Evolutionary conservation across 371 early-diverging fungal genomes (phyloP).

Genomic region (Coemansia sp.): DNA sequence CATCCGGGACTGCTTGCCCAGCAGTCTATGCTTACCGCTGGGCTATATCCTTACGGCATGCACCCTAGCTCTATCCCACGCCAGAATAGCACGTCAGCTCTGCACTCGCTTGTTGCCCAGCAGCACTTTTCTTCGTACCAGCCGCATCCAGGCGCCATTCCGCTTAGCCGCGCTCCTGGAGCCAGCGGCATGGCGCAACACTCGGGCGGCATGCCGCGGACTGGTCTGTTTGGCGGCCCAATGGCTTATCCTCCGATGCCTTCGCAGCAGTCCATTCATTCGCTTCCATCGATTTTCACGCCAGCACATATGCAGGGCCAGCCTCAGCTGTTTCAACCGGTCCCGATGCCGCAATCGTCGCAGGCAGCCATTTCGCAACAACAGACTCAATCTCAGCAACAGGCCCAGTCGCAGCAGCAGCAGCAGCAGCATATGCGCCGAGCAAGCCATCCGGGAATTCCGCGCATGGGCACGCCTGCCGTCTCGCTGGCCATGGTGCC

Average conservation of each 20-base stretch:
- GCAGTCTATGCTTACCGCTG: slow-evolving; percentile 3
- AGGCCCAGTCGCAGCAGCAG: background rate
- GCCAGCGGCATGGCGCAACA: slow-evolving; percentile 8
- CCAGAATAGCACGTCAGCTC: slow-evolving; percentile 22
- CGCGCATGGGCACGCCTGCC: slow-evolving; percentile 11
- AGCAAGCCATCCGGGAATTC: slow-evolving; percentile 31
- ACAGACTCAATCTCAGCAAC: slow-evolving; percentile 7
- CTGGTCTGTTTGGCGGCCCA: background rate
- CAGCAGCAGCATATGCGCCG: slow-evolving; percentile 29
- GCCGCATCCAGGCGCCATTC: background rate
- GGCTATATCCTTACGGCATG: slow-evolving; percentile 10
- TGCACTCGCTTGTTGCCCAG: slow-evolving; percentile 2
- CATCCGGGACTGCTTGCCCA: background rate
- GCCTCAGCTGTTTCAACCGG: slow-evolving; percentile 8
- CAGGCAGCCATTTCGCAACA: background rate
- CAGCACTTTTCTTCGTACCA: slow-evolving; percentile 12
- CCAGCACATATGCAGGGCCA: slow-evolving; percentile 8
- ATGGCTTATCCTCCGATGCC: background rate
- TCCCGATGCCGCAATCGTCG: slow-evolving; percentile 7
- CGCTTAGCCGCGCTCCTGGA: background rate
- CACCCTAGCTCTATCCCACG: slow-evolving; percentile 5
- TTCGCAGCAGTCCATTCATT: slow-evolving; percentile 15
- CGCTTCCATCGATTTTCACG: slow-evolving; percentile 3
- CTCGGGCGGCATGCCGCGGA: background rate
- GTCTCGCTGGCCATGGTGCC: slow-evolving; percentile 6